phyloP scores from a whole-genome alignment of 2,329 filamentous ascomycete genomes.

The Eutypa lata region DNA sequence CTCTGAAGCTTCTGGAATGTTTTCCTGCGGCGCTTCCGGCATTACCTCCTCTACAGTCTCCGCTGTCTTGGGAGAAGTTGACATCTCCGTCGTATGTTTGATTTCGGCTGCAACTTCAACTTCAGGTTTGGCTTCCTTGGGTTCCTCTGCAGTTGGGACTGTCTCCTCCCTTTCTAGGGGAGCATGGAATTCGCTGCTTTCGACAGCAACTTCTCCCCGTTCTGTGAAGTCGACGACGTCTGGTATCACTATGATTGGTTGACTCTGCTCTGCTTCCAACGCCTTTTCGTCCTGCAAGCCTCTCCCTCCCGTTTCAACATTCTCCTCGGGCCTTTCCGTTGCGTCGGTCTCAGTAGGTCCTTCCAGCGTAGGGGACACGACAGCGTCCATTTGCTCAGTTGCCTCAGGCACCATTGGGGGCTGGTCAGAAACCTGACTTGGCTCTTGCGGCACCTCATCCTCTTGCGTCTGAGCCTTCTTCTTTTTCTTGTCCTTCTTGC shows the following conservation, averaged over 20 bases:
- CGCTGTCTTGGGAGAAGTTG: too few species aligned
- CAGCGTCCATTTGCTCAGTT: neutral
- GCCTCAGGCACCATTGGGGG: neutral
- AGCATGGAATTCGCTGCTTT: too few species aligned
- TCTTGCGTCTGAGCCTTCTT: neutral
- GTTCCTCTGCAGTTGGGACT: too few species aligned
- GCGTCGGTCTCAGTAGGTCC: neutral
- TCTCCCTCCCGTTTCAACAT: neutral
- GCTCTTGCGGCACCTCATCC: neutral
- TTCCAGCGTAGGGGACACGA: neutral
- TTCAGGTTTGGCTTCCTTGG: too few species aligned
- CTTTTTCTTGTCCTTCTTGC: neutral
- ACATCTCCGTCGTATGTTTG: too few species aligned
- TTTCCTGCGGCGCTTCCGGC: too few species aligned
- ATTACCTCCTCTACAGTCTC: too few species aligned
- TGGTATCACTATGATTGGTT: neutral
- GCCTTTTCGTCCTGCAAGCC: neutral
- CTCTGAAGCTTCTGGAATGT: too few species aligned
- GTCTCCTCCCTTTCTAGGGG: too few species aligned
- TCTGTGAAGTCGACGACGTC: neutral
- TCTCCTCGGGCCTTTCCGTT: neutral
- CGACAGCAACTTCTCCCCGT: neutral
- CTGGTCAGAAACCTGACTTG: neutral
- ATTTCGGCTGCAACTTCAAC: too few species aligned
- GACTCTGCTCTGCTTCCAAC: neutral